Evolutionary conservation across 805 yeast genomes (phyloP), one percentile per base, ranked within the genome.

Genomic region (Cyberlindnera amylophila): DNA sequence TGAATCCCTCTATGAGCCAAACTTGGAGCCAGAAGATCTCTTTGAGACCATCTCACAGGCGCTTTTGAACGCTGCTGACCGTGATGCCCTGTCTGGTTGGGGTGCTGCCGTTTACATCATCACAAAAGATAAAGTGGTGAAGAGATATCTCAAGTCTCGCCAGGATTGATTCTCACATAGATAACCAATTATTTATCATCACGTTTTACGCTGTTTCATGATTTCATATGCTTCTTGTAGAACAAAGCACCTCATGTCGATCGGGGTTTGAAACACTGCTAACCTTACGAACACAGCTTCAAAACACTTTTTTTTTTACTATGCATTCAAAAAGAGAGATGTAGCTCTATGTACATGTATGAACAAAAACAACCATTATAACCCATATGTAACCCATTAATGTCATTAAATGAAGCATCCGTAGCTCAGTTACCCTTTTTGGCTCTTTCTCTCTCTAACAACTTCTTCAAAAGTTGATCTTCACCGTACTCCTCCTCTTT

Each of bases 1-100:
- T 68, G 99, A 93, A 69, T 77, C 95, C 11, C 72, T 93, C 45
- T 95, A 89, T 66, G 98, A 93, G 67, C 97, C 98, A 32, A 71
- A 86, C 58, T 72, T 95, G 54, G 97, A 80, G 63, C 89, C 98
- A 6, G 98, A 93, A 53, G 96, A 93, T 64, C 71, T 93, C 54
- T 93, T 93, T 61, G 98, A 93, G 24, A 9, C 24, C 24, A 6
- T 21, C 9, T 21, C 24, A 9, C 24, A 21, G 6, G 24, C 97
- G 1, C 70, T 93, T 46, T 71, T 91, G 70, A 88, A 86, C 62
- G 98, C 96, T 15, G 95, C 36, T 23, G 41, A 38, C 26, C 41
- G 41, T 38, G 41, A 38, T 32, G 96, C 97, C 6, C 73, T 93
- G 45, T 82, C 95, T 24, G 99, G 99, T 52, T 93, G 97, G 36